Evolutionary conservation across 1,284 basidiomycete genomes (phyloP).

Genomic region (Microbotryum saponariae): DNA sequence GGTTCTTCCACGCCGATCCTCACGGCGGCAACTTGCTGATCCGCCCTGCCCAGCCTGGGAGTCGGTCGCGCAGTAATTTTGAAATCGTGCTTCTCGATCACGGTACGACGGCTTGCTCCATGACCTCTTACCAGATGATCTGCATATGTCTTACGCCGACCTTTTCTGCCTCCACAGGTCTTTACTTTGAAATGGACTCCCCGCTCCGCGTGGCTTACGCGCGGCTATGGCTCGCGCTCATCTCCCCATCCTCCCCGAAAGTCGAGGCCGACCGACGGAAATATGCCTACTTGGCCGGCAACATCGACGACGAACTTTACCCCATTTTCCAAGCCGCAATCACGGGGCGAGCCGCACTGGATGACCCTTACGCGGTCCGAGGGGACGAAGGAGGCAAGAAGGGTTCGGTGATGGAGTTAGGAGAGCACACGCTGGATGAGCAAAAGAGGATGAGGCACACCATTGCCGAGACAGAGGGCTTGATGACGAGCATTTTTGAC

Average conservation of each 20-base stretch:
- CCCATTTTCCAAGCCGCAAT: slow-evolving; percentile 73
- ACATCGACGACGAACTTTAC: slow-evolving; percentile 69
- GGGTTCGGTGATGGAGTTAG: slow-evolving; percentile 65
- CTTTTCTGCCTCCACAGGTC: slow-evolving; percentile 38
- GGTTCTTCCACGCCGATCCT: slow-evolving; percentile 63
- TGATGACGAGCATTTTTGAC: slow-evolving; percentile 74
- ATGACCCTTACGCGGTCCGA: slow-evolving; percentile 21
- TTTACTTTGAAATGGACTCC: slow-evolving; percentile 81
- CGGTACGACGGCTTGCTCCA: slow-evolving; percentile 40
- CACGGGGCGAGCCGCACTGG: slow-evolving; percentile 51
- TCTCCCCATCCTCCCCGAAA: slow-evolving; percentile 59
- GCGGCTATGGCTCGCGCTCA: slow-evolving; percentile 72
- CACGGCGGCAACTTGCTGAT: slow-evolving; percentile 77
- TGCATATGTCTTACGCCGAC: background rate
- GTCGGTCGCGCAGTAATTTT: slow-evolving; percentile 81
- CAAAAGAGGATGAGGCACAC: slow-evolving; percentile 70
- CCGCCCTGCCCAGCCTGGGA: slow-evolving; percentile 56
- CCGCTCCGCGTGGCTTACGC: slow-evolving; percentile 60
- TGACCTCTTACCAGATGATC: background rate
- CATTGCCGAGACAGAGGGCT: slow-evolving; percentile 67
- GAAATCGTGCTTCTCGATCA: slow-evolving; percentile 89
- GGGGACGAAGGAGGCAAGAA: slow-evolving; percentile 42
- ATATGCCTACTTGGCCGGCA: slow-evolving; percentile 76
- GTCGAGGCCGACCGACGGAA: slow-evolving; percentile 62
- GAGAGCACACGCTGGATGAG: slow-evolving; percentile 60